Evolutionary conservation across 2,329 filamentous ascomycete genomes (phyloP).

Genomic region (Aaosphaeria pasadenensis): DNA sequence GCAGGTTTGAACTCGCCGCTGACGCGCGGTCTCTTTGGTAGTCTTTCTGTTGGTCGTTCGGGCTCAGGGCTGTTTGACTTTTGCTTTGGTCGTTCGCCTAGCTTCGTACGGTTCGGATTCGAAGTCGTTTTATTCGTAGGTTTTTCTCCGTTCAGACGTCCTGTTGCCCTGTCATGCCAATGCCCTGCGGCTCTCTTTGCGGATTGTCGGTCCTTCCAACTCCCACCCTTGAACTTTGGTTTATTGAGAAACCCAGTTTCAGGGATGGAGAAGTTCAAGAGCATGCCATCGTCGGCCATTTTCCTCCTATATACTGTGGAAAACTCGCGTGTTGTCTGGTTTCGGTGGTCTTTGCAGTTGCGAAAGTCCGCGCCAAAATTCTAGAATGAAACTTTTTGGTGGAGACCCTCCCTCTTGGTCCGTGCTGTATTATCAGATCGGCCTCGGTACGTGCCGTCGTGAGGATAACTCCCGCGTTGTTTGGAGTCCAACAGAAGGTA

Average conservation of each 20-base stretch:
- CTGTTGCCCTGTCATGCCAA: slow-evolving; percentile 45
- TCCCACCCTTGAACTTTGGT: slow-evolving; percentile 76
- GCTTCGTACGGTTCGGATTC: slow-evolving; percentile 27
- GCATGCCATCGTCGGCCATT: slow-evolving; percentile 95
- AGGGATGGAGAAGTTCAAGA: slow-evolving; percentile 84
- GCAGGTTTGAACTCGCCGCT: slow-evolving; percentile 38
- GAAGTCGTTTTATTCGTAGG: slow-evolving; percentile 13
- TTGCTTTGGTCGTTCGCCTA: slow-evolving; percentile 21
- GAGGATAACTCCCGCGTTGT: slow-evolving; percentile 23
- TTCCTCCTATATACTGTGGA: not conserved
- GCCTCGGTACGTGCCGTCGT: slow-evolving; percentile 19
- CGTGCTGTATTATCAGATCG: not conserved
- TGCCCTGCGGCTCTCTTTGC: slow-evolving; percentile 68
- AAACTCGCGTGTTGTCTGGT: not conserved
- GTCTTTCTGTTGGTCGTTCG: slow-evolving; percentile 13
- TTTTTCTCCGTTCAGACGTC: slow-evolving; percentile 26
- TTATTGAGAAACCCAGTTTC: slow-evolving; percentile 63
- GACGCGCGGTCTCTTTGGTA: slow-evolving; percentile 33
- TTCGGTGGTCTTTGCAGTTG: not conserved
- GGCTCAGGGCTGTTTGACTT: slow-evolving; percentile 14
- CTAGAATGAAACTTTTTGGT: slow-evolving; percentile 15
- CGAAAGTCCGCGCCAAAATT: not conserved
- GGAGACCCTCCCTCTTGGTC: slow-evolving; percentile 3
- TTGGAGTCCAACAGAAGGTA: slow-evolving; percentile 2
- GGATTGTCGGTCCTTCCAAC: slow-evolving; percentile 83